These are phyloP conservation scores for Aphanomyces invadans DNA, from an alignment of 352 stramenopile genomes.

Conservation along the genomic window DNA sequence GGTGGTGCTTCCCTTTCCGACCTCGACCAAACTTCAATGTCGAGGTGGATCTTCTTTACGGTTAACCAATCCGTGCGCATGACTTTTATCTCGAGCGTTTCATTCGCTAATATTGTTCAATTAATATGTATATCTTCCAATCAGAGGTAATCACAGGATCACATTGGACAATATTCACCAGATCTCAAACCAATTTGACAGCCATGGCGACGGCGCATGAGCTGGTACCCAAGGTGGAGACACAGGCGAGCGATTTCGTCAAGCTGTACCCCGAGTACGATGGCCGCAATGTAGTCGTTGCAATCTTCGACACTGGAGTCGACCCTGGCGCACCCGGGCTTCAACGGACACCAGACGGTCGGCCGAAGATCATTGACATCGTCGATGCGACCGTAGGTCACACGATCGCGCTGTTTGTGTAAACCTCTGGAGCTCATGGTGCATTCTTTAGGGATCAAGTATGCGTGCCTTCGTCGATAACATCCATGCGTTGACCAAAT, in stretches of 20 bases:
- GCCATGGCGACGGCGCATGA: not conserved
- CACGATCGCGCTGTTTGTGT: not conserved
- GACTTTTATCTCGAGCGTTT: too few relatives aligned
- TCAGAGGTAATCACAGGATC: too few relatives aligned
- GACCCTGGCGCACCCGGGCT: conserved; percentile 87
- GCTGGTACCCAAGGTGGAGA: conserved; percentile 88
- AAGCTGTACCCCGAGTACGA: conserved; percentile 78
- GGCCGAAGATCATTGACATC: conserved; percentile 93
- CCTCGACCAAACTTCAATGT: not conserved
- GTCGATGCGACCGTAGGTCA: conserved; percentile 88
- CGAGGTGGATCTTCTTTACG: too few relatives aligned
- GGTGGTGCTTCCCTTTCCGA: too few relatives aligned
- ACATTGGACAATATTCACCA: not conserved
- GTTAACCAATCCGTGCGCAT: not conserved
- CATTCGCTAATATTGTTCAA: too few relatives aligned
- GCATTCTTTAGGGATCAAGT: conserved; percentile 24
- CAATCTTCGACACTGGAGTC: conserved; percentile 94
- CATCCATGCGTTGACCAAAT: too few relatives aligned
- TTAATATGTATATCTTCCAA: too few relatives aligned
- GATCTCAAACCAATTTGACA: too few relatives aligned
- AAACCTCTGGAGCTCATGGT: too few relatives aligned
- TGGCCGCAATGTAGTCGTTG: conserved; percentile 85
- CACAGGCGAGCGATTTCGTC: conserved; percentile 72
- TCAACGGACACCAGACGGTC: conserved; percentile 73
- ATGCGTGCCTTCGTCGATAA: not conserved